Conservation (phyloP, 1,284 basidiomycete genomes). For the Termitomyces sp. region DNA sequence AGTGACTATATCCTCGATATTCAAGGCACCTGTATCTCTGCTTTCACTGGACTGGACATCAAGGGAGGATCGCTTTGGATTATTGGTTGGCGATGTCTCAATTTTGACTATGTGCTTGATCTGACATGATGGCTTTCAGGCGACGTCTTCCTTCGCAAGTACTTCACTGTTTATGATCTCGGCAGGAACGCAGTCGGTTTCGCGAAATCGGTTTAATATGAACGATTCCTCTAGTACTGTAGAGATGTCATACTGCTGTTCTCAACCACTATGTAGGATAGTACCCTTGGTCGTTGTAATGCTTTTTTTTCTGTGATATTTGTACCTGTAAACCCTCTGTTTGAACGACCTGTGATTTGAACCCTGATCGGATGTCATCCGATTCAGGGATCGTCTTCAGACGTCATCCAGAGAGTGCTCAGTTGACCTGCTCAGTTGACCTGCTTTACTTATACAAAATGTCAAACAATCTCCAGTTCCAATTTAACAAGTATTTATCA, state of each 20-base stretch:
- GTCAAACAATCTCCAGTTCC: conserved; percentile 1
- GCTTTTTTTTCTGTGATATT: not conserved
- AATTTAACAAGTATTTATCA: conserved; percentile 9
- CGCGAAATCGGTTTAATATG: conserved; percentile 35
- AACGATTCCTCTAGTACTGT: not conserved
- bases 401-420: no score
- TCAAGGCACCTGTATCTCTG: conserved; percentile 89
- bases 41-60: conserved; percentile 92
- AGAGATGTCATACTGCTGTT: not conserved
- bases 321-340: not conserved
- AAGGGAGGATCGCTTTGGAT: conserved; percentile 91
- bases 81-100: conserved; percentile 58
- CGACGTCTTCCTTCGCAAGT: conserved; percentile 83
- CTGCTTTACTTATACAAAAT: no score
- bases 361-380: not conserved
- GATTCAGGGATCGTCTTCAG: not conserved
- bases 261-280: not conserved
- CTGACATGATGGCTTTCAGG: conserved; percentile 36
- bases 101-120: not conserved
- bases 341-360: no score
- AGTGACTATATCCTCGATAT: conserved; percentile 88
- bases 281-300: not conserved
- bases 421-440: no score
- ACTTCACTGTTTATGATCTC: conserved; percentile 94
- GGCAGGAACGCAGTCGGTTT: conserved; percentile 85